A percentile compares a stretch with the other conserved stretches of the same genome.
Evolutionary conservation across 2,329 filamentous ascomycete genomes (phyloP).

Genomic region (Colletotrichum sp.): DNA sequence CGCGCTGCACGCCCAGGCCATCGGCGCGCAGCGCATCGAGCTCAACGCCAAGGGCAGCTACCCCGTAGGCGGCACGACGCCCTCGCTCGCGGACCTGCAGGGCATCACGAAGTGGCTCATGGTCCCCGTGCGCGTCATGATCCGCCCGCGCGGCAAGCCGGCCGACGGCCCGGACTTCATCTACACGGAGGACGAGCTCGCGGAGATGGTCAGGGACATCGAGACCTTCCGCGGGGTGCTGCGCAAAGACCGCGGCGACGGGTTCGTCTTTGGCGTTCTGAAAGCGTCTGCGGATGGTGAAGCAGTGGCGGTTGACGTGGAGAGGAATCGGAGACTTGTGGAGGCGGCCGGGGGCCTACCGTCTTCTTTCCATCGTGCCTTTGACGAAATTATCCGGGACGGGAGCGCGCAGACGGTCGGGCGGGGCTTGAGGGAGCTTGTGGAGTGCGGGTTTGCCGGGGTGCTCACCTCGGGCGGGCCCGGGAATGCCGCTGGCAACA

Average conservation of each 20-base stretch:
- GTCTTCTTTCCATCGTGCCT: constrained; percentile 62
- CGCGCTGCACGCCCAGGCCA: constrained; percentile 41
- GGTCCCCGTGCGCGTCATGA: constrained; percentile 58
- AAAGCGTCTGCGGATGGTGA: neutral
- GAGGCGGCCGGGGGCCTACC: constrained; percentile 42
- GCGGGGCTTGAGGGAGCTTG: constrained; percentile 38
- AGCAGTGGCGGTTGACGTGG: constrained; percentile 39
- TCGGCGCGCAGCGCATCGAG: constrained; percentile 57
- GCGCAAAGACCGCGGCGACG: constrained; percentile 48
- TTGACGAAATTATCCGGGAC: constrained; percentile 49
- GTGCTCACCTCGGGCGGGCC: constrained; percentile 59
- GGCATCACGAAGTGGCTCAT: constrained; percentile 22
- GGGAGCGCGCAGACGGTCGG: constrained; percentile 19
- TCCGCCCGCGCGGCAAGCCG: constrained; percentile 51
- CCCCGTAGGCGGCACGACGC: constrained; percentile 55
- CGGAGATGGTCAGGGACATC: constrained; percentile 40
- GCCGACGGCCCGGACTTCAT: constrained; percentile 46
- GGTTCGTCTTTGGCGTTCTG: constrained; percentile 62
- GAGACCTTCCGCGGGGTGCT: constrained; percentile 41
- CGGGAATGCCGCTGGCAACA: constrained; percentile 45
- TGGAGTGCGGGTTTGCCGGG: constrained; percentile 50
- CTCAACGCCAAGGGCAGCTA: constrained; percentile 60
- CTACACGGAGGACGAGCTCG: constrained; percentile 50
- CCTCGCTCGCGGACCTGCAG: constrained; percentile 43
- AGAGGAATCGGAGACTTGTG: constrained; percentile 45